Evolutionary conservation across 768 basidiomycete species (phyloP).

Genomic region (Tricholoma sp.): DNA sequence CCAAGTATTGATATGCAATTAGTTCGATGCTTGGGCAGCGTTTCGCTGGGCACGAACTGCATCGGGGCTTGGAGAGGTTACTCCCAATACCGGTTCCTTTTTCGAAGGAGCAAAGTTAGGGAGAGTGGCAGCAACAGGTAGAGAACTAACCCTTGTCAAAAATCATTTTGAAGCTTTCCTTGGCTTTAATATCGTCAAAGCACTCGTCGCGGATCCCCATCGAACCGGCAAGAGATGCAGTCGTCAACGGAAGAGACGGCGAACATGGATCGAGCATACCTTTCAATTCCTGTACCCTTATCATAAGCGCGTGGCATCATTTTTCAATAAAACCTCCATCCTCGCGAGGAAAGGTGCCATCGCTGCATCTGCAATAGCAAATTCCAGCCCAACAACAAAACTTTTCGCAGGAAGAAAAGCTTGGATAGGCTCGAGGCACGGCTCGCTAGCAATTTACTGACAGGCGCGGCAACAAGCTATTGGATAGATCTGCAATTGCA

Average conservation of each 20-base stretch:
- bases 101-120: background rate
- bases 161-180: conserved; percentile 53
- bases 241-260: too few species aligned
- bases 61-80: background rate
- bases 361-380: conserved; percentile 60
- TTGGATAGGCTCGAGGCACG: conserved; percentile 46
- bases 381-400: conserved; percentile 41
- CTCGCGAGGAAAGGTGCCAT: conserved; percentile 59
- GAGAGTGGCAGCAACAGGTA: background rate
- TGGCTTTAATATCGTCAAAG: conserved; percentile 37
- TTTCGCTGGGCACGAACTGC: background rate
- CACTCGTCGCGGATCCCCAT: conserved; percentile 48
- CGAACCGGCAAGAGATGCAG: too few species aligned
- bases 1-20: too few species aligned
- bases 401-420: conserved; percentile 42
- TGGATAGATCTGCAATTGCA: conserved; percentile 57
- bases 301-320: conserved; percentile 52
- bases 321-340: conserved; percentile 34
- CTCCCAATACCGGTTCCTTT: background rate
- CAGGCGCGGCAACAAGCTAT: conserved; percentile 49
- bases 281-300: conserved; percentile 37
- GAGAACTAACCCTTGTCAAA: conserved; percentile 40
- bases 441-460: conserved; percentile 36
- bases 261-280: too few species aligned
- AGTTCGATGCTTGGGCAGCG: background rate